Base-by-base conservation (phyloP, 768 basidiomycete genomes). In the Kwoniella dendrophila region DNA sequence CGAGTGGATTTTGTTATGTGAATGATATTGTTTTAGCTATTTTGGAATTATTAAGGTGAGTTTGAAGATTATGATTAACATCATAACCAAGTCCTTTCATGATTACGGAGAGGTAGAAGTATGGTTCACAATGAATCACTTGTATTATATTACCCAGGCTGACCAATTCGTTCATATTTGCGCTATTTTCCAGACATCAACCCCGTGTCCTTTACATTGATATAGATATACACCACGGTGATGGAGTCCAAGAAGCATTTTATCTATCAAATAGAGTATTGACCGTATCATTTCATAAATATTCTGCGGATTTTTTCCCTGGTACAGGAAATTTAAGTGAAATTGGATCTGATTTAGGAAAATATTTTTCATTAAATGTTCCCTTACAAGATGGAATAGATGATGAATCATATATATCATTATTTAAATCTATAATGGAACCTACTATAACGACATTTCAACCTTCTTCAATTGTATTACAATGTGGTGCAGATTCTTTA, bases 281-380 rank as follows among this genome's bases (percentile, higher is more conserved):
- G 86, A 98, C 95, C 0, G 91, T 97, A 14, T 97, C 95, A 0
- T 99, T 99, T 81, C 95, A 99, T 83, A 98, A 98, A 81, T 99
- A 96, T 82, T 93, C 90, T 1, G 93, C 92, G 58, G 92, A 95
- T 73, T 99, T 99, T 83, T 99, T 99, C 79, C 95, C 95, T 0
- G 93, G 94, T 0, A 99, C 95, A 0, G 95, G 95, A 16, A 93
- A 93, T 78, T 83, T 97, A 8, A 90, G 94, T 73, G 95, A 99
- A 80, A 91, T 92, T 63, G 83, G 83, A 3, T 66, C 72, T 0
- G 90, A 92, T 14, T 83, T 83, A 20, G 95, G 95, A 55, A 96
- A 95, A 80, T 88, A 98, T 76, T 99, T 98, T 77, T 89, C 87
- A 62, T 83, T 98, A 43, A 99, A 99, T 74, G 90, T 99, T 0